Conservation (phyloP, 2,329 filamentous ascomycete species). For the Paracamarosporium sp. region DNA sequence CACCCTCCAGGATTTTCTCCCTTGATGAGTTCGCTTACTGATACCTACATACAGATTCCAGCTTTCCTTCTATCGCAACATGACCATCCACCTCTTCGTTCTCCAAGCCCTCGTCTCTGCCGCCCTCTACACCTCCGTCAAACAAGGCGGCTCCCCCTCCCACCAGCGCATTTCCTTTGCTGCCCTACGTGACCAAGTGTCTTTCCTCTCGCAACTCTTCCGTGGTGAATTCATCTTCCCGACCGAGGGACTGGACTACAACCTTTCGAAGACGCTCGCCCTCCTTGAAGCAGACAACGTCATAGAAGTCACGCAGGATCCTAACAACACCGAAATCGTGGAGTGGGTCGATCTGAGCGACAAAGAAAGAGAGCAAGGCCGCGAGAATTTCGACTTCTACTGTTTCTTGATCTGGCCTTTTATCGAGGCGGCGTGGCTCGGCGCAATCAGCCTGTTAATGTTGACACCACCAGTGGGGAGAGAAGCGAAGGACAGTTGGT, state of each 20-base stretch:
- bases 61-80: constrained; percentile 97
- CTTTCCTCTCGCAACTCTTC: constrained; percentile 90
- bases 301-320: constrained; percentile 68
- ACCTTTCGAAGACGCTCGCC: constrained; percentile 79
- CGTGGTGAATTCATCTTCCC: constrained; percentile 97
- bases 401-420: constrained; percentile 99
- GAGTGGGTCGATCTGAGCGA: constrained; percentile 75
- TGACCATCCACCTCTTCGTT: constrained; percentile 98
- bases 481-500: constrained; percentile 72
- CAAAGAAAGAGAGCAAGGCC: constrained; percentile 75
- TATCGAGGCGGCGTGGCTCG: constrained; percentile 92
- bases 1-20: background rate
- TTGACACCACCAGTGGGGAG: constrained; percentile 72
- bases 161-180: constrained; percentile 79
- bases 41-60: constrained; percentile 69
- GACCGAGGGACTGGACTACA: constrained; percentile 79
- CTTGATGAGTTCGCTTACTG: background rate
- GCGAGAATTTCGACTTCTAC: constrained; percentile 98
- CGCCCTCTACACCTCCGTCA: constrained; percentile 88
- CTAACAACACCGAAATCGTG: constrained; percentile 57
- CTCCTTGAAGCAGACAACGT: constrained; percentile 81
- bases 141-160: constrained; percentile 83
- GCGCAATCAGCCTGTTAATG: constrained; percentile 85
- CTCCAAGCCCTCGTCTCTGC: constrained; percentile 89
- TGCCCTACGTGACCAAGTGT: constrained; percentile 78